A percentile compares a stretch with the other conserved stretches of the same genome.
phyloP scores from a whole-genome alignment of 768 basidiomycete species.

The Psilocybe subaeruginosa region DNA sequence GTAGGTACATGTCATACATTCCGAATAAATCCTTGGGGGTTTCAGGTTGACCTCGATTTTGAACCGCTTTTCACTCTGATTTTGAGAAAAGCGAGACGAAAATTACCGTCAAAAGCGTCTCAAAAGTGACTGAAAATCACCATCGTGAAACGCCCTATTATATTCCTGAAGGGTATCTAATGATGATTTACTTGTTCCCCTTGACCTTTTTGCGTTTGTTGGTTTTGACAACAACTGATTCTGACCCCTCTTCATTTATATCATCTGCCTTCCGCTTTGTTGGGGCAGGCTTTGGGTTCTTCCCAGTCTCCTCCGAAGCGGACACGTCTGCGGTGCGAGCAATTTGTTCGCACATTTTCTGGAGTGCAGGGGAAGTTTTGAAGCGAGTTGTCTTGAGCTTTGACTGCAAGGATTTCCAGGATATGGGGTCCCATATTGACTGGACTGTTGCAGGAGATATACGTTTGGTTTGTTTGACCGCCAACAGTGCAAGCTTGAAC shows the following conservation, averaged over 20 bases:
- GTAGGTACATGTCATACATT: too few relatives aligned
- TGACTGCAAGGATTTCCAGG: constrained; percentile 55
- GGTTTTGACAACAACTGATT: constrained; percentile 17
- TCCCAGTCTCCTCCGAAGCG: constrained; percentile 13
- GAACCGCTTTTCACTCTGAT: too few relatives aligned
- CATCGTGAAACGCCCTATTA: constrained; percentile 21
- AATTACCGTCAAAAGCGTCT: too few relatives aligned
- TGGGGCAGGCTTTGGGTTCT: constrained; percentile 21
- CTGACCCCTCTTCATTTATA: constrained; percentile 23
- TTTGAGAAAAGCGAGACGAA: too few relatives aligned
- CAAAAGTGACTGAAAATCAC: too few relatives aligned
- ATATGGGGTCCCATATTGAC: constrained; percentile 59
- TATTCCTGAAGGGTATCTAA: constrained; percentile 15
- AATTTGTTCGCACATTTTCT: constrained; percentile 69
- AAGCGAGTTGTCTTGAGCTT: constrained; percentile 60
- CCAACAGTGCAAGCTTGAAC: constrained; percentile 67
- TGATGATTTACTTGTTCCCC: constrained; percentile 31
- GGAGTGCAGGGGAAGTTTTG: constrained; percentile 62
- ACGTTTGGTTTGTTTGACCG: constrained; percentile 68
- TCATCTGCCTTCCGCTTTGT: constrained; percentile 34
- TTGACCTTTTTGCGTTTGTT: constrained; percentile 46
- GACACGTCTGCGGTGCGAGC: constrained; percentile 26
- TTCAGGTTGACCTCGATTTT: too few relatives aligned
- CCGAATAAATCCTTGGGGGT: too few relatives aligned
- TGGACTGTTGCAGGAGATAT: constrained; percentile 33